Evolutionary conservation across 2,329 filamentous ascomycete species (phyloP), one percentile per base, ranked within the genome.

Genomic region (Thermothelomyces thermophilus): DNA sequence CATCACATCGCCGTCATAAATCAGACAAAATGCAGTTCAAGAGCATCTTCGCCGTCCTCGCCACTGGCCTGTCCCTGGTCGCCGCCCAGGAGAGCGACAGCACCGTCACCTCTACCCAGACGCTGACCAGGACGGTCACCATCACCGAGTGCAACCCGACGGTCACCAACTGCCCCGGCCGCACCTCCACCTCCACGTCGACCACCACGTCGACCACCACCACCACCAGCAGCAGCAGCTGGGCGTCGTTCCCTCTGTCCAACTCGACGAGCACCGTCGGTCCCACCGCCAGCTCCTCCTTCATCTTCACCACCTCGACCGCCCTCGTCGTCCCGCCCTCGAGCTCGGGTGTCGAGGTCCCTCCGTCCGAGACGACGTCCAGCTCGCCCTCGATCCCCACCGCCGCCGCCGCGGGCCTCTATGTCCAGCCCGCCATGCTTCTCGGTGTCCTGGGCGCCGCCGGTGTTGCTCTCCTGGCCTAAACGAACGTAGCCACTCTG

Each of bases 111-210:
- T 69, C 69, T 14, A 76, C 73, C 50, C 65, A 65, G 46, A 73
- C 70, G 50, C 66, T 68, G 55, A 76, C 73, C 48, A 63, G 62
- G 57, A 70, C 68, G 44, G 51, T 71, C 55, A 77, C 73, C 61
- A 66, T 77, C 61, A 77, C 73, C 50, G 58, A 65, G 60, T 75
- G 74, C 68, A 67, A 70, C 62, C 68, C 71, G 37, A 65, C 64
- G 10, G 64, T 68, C 54, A 64, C 67, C 55, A 65, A 72, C 63
- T 75, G 73, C 69, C 70, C 72, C 48, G 60, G 62, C 52, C 62
- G 58, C 51, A 60, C 62, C 46, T 60, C 63, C 19, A 58, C n/a
- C n/a, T n/a, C n/a, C n/a, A n/a, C n/a, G n/a, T n/a, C n/a, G n/a
- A n/a, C n/a, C n/a, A n/a, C n/a, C n/a, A n/a, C n/a, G n/a, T n/a